phyloP scores from a whole-genome alignment of 2,329 filamentous ascomycete species.

The Aciculosporium take region DNA sequence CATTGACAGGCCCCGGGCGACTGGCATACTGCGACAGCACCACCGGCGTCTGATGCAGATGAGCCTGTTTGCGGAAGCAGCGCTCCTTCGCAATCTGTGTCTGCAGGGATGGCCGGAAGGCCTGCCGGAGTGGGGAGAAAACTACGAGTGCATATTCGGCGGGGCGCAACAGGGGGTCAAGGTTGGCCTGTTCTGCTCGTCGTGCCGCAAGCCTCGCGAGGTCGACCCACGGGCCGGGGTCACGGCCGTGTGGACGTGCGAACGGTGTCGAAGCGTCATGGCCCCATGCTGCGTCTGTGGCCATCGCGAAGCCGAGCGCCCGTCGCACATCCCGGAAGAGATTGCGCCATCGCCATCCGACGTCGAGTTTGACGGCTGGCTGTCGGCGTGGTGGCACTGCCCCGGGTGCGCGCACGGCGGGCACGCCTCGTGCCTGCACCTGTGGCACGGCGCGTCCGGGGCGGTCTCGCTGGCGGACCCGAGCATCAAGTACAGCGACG shows the following conservation, averaged over 20 bases:
- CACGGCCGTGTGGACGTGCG: slow-evolving; percentile 41
- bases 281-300: slow-evolving; percentile 46
- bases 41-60: slow-evolving; percentile 45
- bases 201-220: slow-evolving; percentile 42
- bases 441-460: slow-evolving; percentile 37
- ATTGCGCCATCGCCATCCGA: slow-evolving; percentile 14
- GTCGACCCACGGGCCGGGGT: slow-evolving; percentile 30
- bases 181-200: slow-evolving; percentile 38
- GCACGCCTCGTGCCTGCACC: slow-evolving; percentile 43
- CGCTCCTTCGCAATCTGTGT: slow-evolving; percentile 46
- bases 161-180: slow-evolving; percentile 40
- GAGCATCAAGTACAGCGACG: slow-evolving; percentile 29
- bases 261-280: slow-evolving; percentile 38
- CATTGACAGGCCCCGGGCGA: slow-evolving; percentile 41
- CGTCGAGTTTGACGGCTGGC: slow-evolving; percentile 11
- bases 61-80: slow-evolving; percentile 45
- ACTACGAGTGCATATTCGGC: slow-evolving; percentile 39
- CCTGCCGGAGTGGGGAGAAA: slow-evolving; percentile 37
- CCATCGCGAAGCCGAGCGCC: slow-evolving; percentile 34
- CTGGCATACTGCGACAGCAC: slow-evolving; percentile 43
- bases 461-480: slow-evolving; percentile 9
- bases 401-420: slow-evolving; percentile 49
- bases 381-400: slow-evolving; percentile 47
- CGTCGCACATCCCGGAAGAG: slow-evolving; percentile 22
- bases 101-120: slow-evolving; percentile 40